These are phyloP conservation scores for Eucalyptus shirleyi DNA, from an alignment of 345 rosid genomes.

Conservation along the genomic window DNA sequence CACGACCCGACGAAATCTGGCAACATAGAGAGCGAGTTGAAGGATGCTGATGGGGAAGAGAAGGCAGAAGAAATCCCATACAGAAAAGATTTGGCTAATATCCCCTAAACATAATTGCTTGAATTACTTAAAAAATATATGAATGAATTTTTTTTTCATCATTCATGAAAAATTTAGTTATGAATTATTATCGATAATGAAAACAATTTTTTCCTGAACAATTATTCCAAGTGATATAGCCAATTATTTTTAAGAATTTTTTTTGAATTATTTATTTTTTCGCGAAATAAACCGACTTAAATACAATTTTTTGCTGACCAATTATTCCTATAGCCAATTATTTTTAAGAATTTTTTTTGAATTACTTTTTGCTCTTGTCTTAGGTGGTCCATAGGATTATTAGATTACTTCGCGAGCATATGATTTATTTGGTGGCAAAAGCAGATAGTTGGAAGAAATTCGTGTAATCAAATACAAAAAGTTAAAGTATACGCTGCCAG, in stretches of 20 bases:
- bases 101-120: neutral
- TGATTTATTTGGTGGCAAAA: neutral
- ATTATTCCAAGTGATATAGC: no score
- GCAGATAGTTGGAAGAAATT: neutral
- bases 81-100: conserved; percentile 37
- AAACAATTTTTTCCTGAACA: no score
- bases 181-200: no score
- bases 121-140: no score
- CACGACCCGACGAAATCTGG: neutral
- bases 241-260: neutral
- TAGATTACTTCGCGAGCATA: neutral
- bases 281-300: no score
- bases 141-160: no score
- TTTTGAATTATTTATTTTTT: neutral
- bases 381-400: neutral
- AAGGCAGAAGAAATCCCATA: conserved; percentile 7
- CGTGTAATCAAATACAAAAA: neutral
- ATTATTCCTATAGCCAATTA: no score
- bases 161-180: no score
- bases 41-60: neutral
- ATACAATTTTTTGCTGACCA: no score
- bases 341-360: neutral
- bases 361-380: neutral
- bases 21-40: conserved; percentile 4
- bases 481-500: neutral